A percentile compares a stretch with the other conserved stretches of the same genome.
Conservation (phyloP, 352 stramenopile genomes). For the Thalassiosira hispida region DNA sequence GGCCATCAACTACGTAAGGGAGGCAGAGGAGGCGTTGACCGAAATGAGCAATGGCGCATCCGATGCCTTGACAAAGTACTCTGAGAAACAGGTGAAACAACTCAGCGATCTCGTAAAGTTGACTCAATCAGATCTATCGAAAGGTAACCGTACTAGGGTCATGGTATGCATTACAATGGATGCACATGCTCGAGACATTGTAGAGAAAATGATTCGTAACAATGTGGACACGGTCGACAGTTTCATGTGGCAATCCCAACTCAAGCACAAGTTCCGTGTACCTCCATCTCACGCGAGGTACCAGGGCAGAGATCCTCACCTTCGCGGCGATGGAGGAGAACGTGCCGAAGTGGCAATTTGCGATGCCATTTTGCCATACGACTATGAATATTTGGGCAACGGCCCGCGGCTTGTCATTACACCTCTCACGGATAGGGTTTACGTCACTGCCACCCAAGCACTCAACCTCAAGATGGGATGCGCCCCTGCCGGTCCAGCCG, state of each 20-base stretch:
- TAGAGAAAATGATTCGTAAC: slow-evolving; percentile 91
- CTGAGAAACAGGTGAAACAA: slow-evolving; percentile 88
- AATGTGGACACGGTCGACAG: slow-evolving; percentile 89
- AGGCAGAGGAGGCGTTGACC: slow-evolving; percentile 92
- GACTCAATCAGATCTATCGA: slow-evolving; percentile 88
- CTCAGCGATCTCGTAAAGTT: slow-evolving; percentile 92
- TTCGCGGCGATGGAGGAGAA: slow-evolving; percentile 75
- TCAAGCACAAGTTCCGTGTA: slow-evolving; percentile 92
- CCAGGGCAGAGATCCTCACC: slow-evolving; percentile 90
- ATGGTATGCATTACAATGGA: slow-evolving; percentile 96
- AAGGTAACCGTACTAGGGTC: slow-evolving; percentile 88
- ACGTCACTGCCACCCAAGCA: slow-evolving; percentile 95
- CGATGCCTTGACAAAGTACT: slow-evolving; percentile 93
- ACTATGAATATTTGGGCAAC: slow-evolving; percentile 97
- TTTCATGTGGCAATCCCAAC: slow-evolving; percentile 95
- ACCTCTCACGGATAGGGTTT: slow-evolving; percentile 94
- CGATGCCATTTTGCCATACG: slow-evolving; percentile 95
- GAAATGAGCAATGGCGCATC: slow-evolving; percentile 92
- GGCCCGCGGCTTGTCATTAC: slow-evolving; percentile 95
- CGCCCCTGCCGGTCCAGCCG: slow-evolving; percentile 90
- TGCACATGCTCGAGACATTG: slow-evolving; percentile 93
- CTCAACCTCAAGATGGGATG: slow-evolving; percentile 94
- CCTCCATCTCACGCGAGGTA: slow-evolving; percentile 91
- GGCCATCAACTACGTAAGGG: slow-evolving; percentile 95
- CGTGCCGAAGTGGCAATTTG: slow-evolving; percentile 92